A percentile compares a stretch with the other conserved stretches of the same genome.
Conservation (phyloP, 768 basidiomycete genomes). For the Boletus sp. region DNA sequence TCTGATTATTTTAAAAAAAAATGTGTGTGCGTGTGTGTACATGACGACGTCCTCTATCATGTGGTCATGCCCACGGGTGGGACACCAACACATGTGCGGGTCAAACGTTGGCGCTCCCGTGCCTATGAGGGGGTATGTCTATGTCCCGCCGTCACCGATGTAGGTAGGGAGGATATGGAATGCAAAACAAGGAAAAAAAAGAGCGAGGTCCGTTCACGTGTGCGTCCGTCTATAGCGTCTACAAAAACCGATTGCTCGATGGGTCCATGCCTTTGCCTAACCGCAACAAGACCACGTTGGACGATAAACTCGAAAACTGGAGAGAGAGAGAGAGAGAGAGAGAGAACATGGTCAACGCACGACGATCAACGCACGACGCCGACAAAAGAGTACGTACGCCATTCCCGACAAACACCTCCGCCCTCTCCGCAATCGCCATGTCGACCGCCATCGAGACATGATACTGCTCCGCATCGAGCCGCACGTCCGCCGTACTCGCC, state of each 20-base stretch:
- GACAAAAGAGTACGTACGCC: conserved; percentile 40
- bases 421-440: conserved; percentile 56
- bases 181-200: no score
- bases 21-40: no score
- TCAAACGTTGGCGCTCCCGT: no score
- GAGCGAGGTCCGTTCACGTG: no score
- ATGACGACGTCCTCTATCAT: no score
- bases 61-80: no score
- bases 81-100: no score
- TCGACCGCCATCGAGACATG: conserved; percentile 53
- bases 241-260: conserved; percentile 41
- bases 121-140: no score
- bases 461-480: conserved; percentile 43
- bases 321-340: background rate
- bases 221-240: conserved; percentile 12
- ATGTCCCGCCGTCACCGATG: no score
- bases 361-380: background rate
- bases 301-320: conserved; percentile 47
- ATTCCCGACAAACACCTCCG: conserved; percentile 60
- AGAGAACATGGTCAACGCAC: background rate
- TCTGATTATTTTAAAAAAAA: no score
- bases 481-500: conserved; percentile 39
- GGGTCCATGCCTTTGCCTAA: conserved; percentile 43
- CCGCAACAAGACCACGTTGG: conserved; percentile 47
- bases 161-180: no score